Percentiles rank a stretch among this genome's conserved stretches.
Evolutionary conservation across 108 stramenopile genomes (phyloP).

Genomic region (Licmophora abbreviata): DNA sequence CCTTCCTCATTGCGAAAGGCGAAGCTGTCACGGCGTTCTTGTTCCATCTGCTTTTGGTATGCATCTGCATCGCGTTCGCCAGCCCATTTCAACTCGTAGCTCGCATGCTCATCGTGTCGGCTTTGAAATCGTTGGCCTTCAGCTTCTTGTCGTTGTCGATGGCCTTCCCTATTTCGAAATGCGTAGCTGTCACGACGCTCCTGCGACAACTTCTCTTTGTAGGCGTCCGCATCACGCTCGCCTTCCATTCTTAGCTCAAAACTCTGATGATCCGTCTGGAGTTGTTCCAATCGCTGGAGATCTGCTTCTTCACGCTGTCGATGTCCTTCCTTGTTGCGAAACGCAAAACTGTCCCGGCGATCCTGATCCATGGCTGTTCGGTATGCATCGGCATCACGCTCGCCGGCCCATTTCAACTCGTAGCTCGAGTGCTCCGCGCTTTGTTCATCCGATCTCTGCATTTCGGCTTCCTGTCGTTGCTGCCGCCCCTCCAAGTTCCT

Average conservation of each 20-base stretch:
- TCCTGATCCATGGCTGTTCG: conserved; percentile 40
- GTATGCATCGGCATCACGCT: conserved; percentile 61
- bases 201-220: conserved; percentile 25
- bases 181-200: conserved; percentile 34
- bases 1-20: conserved; percentile 56
- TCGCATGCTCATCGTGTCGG: conserved; percentile 34
- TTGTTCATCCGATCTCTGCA: conserved; percentile 27
- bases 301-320: conserved; percentile 47
- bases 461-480: conserved; percentile 23
- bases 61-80: conserved; percentile 67
- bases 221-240: conserved; percentile 36
- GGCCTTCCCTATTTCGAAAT: conserved; percentile 29
- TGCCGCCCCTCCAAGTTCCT: conserved; percentile 26
- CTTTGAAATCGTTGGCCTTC: conserved; percentile 56
- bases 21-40: conserved; percentile 62
- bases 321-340: conserved; percentile 50
- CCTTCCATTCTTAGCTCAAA: conserved; percentile 41
- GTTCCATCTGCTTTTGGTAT: conserved; percentile 42
- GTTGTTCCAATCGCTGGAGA: conserved; percentile 53
- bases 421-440: conserved; percentile 48
- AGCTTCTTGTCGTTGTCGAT: conserved; percentile 45
- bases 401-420: conserved; percentile 64
- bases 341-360: conserved; percentile 51
- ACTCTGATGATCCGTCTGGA: conserved; percentile 47
- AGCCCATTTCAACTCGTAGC: conserved; percentile 49